Evolutionary conservation across 108 stramenopile species (phyloP).

Genomic region (Pelagomonas calceolata): DNA sequence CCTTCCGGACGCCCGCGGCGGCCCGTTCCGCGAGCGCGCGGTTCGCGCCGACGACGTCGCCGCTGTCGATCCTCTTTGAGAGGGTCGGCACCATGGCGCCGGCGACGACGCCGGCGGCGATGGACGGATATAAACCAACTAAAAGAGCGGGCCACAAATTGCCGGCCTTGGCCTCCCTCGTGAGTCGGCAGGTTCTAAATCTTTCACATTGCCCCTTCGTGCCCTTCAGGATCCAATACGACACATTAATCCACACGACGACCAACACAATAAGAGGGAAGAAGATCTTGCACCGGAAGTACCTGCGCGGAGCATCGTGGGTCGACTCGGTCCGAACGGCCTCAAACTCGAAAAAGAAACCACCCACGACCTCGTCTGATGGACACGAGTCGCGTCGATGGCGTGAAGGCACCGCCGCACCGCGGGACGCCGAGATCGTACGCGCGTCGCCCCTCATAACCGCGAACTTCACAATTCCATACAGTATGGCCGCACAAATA

Average conservation of each 20-base stretch:
- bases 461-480: neutral
- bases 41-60: conserved; percentile 49
- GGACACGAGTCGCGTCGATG: too few relatives aligned
- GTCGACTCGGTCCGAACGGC: too few relatives aligned
- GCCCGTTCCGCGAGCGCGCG: conserved; percentile 65
- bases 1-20: conserved; percentile 52
- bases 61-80: neutral
- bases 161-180: neutral
- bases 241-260: conserved; percentile 36
- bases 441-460: too few relatives aligned
- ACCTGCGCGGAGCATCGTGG: too few relatives aligned
- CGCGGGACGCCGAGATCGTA: too few relatives aligned
- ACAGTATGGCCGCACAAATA: neutral
- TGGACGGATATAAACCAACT: neutral
- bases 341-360: too few relatives aligned
- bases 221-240: conserved; percentile 39
- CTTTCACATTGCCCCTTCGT: conserved; percentile 1
- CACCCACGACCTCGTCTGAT: too few relatives aligned
- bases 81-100: too few relatives aligned
- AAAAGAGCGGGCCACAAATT: neutral
- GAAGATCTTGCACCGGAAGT: conserved; percentile 37
- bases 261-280: conserved; percentile 38
- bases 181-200: neutral
- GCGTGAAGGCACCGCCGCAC: too few relatives aligned
- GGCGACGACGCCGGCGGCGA: neutral